Percentiles rank a stretch among this genome's conserved stretches.
Evolutionary conservation across 2,329 filamentous ascomycete species (phyloP).

Genomic region (Aspergillaceae sp.): DNA sequence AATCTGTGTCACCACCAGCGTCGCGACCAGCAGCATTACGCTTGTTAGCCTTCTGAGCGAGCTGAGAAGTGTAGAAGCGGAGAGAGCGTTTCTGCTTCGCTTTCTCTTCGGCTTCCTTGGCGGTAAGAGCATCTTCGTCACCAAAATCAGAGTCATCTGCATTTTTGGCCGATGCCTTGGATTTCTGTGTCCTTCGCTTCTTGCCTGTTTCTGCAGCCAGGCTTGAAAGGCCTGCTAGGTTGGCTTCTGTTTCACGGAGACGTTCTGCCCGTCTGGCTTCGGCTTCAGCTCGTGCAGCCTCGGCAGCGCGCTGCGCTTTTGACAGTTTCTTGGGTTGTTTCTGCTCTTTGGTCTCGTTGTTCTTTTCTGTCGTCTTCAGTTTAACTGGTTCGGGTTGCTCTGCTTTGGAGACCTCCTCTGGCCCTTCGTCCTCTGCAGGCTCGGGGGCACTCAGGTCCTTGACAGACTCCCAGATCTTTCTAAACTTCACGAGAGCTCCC

Average conservation of each 20-base stretch:
- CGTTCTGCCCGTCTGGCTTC: constrained; percentile 47
- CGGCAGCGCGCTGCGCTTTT: constrained; percentile 43
- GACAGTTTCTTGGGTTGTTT: constrained; percentile 39
- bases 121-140: constrained; percentile 73
- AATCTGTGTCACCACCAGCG: constrained; percentile 50
- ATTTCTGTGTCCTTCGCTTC: constrained; percentile 36
- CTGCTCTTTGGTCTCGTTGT: constrained; percentile 27
- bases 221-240: constrained; percentile 61
- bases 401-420: constrained; percentile 8
- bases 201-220: constrained; percentile 44
- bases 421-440: constrained; percentile 16
- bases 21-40: constrained; percentile 56
- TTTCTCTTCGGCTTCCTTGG: constrained; percentile 75
- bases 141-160: constrained; percentile 79
- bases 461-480: constrained; percentile 69
- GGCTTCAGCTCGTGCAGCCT: constrained; percentile 47
- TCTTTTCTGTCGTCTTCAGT: constrained; percentile 14
- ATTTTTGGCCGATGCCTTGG: constrained; percentile 25
- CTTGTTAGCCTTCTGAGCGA: constrained; percentile 87
- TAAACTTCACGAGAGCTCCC: constrained; percentile 70
- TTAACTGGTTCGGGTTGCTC: constrained; percentile 13
- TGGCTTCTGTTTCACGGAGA: constrained; percentile 54
- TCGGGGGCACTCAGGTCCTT: constrained; percentile 54
- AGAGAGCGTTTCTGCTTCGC: constrained; percentile 81
- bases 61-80: constrained; percentile 96